These are phyloP conservation scores for Claviceps arundinis DNA, from an alignment of 2,329 filamentous ascomycete genomes.

Conservation along the genomic window DNA sequence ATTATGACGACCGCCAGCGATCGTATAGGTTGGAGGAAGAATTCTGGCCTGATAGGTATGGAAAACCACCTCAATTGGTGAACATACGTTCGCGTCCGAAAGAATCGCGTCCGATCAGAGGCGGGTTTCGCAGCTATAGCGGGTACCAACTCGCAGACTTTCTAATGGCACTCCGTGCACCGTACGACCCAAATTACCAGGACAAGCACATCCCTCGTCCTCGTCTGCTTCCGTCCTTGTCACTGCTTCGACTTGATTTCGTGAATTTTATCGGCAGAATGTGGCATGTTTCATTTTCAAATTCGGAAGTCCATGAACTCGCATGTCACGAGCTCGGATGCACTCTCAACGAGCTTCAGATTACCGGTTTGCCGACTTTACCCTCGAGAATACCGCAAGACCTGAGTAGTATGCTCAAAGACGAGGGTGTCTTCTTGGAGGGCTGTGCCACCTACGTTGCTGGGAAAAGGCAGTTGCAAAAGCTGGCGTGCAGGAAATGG, in stretches of 20 bases:
- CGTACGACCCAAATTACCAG: constrained; percentile 29
- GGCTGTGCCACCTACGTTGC: constrained; percentile 30
- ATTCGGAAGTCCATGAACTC: constrained; percentile 36
- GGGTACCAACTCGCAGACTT: constrained; percentile 43
- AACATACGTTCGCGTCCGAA: constrained; percentile 28
- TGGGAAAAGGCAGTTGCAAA: constrained; percentile 24
- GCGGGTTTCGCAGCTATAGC: constrained; percentile 39
- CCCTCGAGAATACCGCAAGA: constrained; percentile 32
- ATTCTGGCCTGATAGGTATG: constrained; percentile 28
- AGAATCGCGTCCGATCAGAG: constrained; percentile 32
- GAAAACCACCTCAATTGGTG: constrained; percentile 24
- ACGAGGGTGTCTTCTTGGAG: constrained; percentile 39
- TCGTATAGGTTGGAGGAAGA: constrained; percentile 27
- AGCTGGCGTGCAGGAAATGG: constrained; percentile 26
- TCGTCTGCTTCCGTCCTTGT: constrained; percentile 33
- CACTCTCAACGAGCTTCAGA: constrained; percentile 36
- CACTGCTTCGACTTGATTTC: constrained; percentile 36
- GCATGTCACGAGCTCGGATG: constrained; percentile 40
- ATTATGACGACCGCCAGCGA: constrained; percentile 37
- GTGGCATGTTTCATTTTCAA: constrained; percentile 22
- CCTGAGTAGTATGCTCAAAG: constrained; percentile 36
- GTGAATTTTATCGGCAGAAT: constrained; percentile 38
- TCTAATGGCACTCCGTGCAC: constrained; percentile 35
- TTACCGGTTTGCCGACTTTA: constrained; percentile 38
- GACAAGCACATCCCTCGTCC: constrained; percentile 23